Evolutionary conservation across 345 rosid species (phyloP), one percentile per base, ranked within the genome.

Genomic region (Anacardium occidentale): DNA sequence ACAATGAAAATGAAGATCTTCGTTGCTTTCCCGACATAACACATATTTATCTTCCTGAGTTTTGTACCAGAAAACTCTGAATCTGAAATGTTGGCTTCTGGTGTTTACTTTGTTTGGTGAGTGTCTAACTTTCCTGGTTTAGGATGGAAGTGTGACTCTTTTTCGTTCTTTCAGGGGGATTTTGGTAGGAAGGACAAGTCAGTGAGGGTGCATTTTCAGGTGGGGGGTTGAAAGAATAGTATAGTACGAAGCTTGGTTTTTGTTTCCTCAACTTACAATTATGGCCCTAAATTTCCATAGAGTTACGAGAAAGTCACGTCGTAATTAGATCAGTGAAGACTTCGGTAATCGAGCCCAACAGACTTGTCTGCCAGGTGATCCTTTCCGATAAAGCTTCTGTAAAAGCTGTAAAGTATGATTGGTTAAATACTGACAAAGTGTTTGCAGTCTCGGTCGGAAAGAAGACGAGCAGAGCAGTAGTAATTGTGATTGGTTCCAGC

Each of bases 21-120:
- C 73, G 98, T 94, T 64, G 98, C 98, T 86, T 94, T 92, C 58
- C 98, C 98, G 57, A 92, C 93, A 78, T 91, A 94, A 78, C 96
- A 91, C 93, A 94, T 85, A 71, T 76, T 81, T 17, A 32, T 21
- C 52, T 29, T 24, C 20, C 7, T 21, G 12, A 40, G 53, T 57
- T 71, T 34, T 44, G 26, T 47, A 34, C 61, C 17, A 13, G 10
- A 62, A 54, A 34, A 20, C 29, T 70, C 74, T 32, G 54, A 57
- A 67, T 69, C 77, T 65, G 76, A 63, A 57, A 63, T 40, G 50
- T 17, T 47, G 34, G 40, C 21, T 60, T 69, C 40, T 47, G 29
- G 65, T 44, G 20, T 24, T 64, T 10, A 3, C 20, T 14, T 59
- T 59, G 64, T 64, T 55, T 29, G 26, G 52, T 53, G 14, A 55